These are phyloP conservation scores for Gamarada debralockiae DNA, from an alignment of 495 filamentous ascomycete genomes.

Conservation along the genomic window DNA sequence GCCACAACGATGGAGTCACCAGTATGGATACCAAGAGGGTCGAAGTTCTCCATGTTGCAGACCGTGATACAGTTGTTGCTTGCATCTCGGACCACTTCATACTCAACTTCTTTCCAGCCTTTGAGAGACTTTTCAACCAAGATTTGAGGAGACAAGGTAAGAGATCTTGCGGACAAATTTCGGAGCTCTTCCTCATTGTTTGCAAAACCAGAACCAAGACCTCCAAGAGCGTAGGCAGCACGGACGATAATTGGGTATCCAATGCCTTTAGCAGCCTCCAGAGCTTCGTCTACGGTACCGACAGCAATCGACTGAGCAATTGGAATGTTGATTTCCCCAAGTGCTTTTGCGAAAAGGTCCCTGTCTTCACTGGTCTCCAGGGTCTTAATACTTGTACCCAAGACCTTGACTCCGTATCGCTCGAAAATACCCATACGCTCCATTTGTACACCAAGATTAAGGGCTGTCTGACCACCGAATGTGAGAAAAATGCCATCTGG, in stretches of 20 bases:
- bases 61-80: constrained; percentile 98
- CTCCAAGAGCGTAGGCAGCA: constrained; percentile 91
- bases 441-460: constrained; percentile 97
- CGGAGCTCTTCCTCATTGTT: constrained; percentile 88
- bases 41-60: constrained; percentile 99
- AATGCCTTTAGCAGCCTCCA: constrained; percentile 77
- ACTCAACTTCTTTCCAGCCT: constrained; percentile 98
- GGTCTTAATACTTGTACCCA: constrained; percentile 92
- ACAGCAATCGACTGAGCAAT: constrained; percentile 95
- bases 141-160: constrained; percentile 95
- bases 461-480: constrained; percentile 93
- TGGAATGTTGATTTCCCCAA: constrained; percentile 88
- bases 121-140: constrained; percentile 99
- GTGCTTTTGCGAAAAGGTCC: constrained; percentile 89
- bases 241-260: constrained; percentile 98
- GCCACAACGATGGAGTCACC: constrained; percentile 97
- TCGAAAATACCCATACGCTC: constrained; percentile 94
- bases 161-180: constrained; percentile 85
- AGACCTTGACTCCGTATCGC: constrained; percentile 87
- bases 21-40: constrained; percentile 93
- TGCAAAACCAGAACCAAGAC: constrained; percentile 96
- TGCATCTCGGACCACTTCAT: constrained; percentile 92
- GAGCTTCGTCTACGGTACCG: constrained; percentile 81
- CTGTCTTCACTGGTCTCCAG: constrained; percentile 93
- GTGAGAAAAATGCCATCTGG: constrained; percentile 97